A percentile compares a stretch with the other conserved stretches of the same genome.
Evolutionary conservation across 148 eudicot species (phyloP).

Genomic region (Vaccinium macrocarpon): DNA sequence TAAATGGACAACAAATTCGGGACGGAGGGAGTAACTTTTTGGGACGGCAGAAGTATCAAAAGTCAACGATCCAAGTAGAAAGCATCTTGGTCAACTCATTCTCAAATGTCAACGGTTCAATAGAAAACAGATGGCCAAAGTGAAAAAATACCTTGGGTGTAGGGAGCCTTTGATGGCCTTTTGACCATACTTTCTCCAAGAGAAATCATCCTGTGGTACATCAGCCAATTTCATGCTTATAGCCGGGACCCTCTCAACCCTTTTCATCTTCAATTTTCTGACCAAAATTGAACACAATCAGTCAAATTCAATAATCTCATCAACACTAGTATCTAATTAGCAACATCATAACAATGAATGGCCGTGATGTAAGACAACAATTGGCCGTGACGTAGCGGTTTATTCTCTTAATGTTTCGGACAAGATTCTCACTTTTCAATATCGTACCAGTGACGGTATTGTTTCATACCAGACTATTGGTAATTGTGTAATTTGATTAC

Average conservation of each 20-base stretch:
- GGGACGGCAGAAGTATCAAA: no score
- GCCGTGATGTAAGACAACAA: no score
- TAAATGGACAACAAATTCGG: no score
- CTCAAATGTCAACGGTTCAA: background rate
- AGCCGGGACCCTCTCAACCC: slow-evolving; percentile 48
- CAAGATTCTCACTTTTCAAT: no score
- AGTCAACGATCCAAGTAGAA: no score
- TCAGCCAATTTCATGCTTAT: slow-evolving; percentile 52
- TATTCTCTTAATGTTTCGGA: no score
- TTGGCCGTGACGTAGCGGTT: no score
- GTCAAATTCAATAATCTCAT: background rate
- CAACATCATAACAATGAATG: background rate
- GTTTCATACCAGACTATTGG: no score
- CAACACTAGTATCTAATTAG: background rate
- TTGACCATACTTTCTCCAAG: slow-evolving; percentile 80
- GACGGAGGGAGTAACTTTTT: no score
- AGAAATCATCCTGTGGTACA: slow-evolving; percentile 63
- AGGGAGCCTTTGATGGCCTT: slow-evolving; percentile 74
- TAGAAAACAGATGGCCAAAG: background rate
- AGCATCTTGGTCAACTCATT: background rate
- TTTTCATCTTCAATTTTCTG: slow-evolving; percentile 56
- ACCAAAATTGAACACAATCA: background rate
- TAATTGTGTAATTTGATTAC: no score
- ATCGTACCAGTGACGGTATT: no score
- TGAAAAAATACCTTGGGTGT: slow-evolving; percentile 50